Percentiles rank a stretch among this genome's conserved stretches.
phyloP scores from a whole-genome alignment of 2,329 filamentous ascomycete genomes.

The Microsporum canis region DNA sequence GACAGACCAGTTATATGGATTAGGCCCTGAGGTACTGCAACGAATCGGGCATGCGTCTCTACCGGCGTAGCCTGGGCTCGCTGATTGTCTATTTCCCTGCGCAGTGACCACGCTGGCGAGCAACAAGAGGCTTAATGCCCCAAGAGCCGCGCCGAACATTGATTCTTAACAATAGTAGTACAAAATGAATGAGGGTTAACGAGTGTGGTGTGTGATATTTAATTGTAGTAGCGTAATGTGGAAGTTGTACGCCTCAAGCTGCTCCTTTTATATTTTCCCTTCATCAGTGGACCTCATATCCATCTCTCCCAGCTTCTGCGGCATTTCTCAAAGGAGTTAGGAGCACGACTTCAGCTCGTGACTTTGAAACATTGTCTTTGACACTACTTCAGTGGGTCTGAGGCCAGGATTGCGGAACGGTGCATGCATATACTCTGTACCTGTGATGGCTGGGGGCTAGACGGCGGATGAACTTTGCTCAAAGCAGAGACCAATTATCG shows the following conservation, averaged over 20 bases:
- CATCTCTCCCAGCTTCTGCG: neutral
- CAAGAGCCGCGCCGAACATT: neutral
- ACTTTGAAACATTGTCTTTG: neutral
- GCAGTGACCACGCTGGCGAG: neutral
- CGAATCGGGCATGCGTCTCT: neutral
- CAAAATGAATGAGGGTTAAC: neutral
- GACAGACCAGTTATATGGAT: neutral
- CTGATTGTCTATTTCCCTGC: neutral
- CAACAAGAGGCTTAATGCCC: neutral
- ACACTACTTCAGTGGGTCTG: neutral
- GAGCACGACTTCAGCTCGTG: neutral
- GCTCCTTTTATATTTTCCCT: neutral
- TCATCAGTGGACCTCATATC: neutral
- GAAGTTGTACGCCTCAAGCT: neutral
- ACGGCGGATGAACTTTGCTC: neutral
- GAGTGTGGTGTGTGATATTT: neutral
- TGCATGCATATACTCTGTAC: no score
- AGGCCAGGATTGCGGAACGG: neutral
- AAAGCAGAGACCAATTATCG: neutral
- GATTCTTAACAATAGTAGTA: neutral
- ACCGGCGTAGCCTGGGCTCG: neutral
- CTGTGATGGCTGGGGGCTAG: neutral
- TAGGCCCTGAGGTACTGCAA: conserved; percentile 1
- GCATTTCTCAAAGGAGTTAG: no score
- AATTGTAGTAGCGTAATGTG: neutral